phyloP scores from a whole-genome alignment of 345 rosid species.

The Dipteronia sinensis region DNA sequence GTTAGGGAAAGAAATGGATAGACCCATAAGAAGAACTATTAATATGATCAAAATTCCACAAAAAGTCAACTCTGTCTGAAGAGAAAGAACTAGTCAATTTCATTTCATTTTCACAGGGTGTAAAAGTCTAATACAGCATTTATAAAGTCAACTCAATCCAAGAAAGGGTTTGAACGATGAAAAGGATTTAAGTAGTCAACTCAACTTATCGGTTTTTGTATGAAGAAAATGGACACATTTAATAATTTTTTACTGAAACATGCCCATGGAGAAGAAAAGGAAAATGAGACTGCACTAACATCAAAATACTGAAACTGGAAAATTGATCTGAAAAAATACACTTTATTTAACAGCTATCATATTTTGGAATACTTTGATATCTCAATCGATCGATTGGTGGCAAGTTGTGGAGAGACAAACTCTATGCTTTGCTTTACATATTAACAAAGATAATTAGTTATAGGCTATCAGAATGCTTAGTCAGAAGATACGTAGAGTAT shows the following conservation, averaged over 20 bases:
- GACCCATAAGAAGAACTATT: background rate
- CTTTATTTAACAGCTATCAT: background rate
- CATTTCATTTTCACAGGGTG: background rate
- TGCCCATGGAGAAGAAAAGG: background rate
- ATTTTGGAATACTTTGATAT: background rate
- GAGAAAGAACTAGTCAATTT: background rate
- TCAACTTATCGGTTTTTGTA: background rate
- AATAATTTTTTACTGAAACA: background rate
- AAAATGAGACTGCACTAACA: background rate
- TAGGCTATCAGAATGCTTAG: background rate
- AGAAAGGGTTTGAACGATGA: background rate
- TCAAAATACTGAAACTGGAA: background rate
- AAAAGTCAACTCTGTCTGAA: background rate
- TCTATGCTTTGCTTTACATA: background rate
- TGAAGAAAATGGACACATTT: background rate
- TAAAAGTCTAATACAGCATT: background rate
- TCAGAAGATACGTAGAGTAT: background rate
- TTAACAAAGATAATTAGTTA: background rate
- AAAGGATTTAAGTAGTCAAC: background rate
- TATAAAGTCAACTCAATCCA: background rate
- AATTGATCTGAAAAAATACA: background rate
- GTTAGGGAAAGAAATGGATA: background rate
- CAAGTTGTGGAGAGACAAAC: background rate
- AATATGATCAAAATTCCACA: background rate
- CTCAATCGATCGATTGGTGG: background rate